Percentiles rank a stretch among this genome's conserved stretches.
phyloP scores from a whole-genome alignment of 164 flowering plant genomes.

The Umbellularia californica region DNA sequence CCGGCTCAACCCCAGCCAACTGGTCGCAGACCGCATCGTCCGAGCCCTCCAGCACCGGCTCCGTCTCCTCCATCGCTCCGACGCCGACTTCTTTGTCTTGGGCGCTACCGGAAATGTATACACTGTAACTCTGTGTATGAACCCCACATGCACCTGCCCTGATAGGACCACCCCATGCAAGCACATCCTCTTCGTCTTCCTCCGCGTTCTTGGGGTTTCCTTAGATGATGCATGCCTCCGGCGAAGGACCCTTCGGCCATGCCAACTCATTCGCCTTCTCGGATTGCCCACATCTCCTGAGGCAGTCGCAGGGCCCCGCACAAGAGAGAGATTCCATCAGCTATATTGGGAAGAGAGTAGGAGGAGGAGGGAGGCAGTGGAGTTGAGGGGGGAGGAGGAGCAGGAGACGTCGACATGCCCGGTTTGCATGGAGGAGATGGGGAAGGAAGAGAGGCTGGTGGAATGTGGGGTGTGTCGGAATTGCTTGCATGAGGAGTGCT shows the following conservation, averaged over 20 bases:
- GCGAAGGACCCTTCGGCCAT: constrained; percentile 50
- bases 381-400: background rate
- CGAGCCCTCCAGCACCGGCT: constrained; percentile 74
- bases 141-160: constrained; percentile 79
- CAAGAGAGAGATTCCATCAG: constrained; percentile 55
- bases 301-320: constrained; percentile 42
- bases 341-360: constrained; percentile 20
- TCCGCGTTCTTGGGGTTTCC: constrained; percentile 60
- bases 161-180: constrained; percentile 79
- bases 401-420: constrained; percentile 61
- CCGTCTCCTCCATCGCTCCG: constrained; percentile 71
- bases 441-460: constrained; percentile 36
- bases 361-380: background rate
- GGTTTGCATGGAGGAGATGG: constrained; percentile 74
- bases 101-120: constrained; percentile 90
- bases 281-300: constrained; percentile 36
- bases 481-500: constrained; percentile 67
- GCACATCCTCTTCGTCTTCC: constrained; percentile 73
- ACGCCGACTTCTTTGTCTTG: constrained; percentile 52
- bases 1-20: constrained; percentile 32
- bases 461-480: constrained; percentile 67
- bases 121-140: constrained; percentile 49
- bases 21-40: constrained; percentile 50
- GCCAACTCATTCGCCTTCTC: constrained; percentile 55
- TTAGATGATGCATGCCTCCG: constrained; percentile 51